Percentiles rank a stretch among this genome's conserved stretches.
Evolutionary conservation across 2,329 filamentous ascomycete genomes (phyloP).

Genomic region (Leptographium galeiforme): DNA sequence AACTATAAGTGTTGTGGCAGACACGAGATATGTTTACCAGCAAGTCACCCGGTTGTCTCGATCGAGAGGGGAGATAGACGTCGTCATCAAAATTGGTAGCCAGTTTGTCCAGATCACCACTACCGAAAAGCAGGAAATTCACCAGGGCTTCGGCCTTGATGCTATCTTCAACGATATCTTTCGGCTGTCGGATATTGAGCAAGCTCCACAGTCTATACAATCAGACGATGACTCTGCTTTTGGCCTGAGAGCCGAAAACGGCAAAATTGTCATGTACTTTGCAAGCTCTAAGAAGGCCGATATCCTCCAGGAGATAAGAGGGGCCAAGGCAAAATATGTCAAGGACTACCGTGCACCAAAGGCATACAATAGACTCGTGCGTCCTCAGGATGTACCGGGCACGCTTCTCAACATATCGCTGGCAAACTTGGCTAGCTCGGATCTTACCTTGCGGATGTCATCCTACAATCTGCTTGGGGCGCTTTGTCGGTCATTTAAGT

Average conservation of each 20-base stretch:
- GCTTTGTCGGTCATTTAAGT: conserved; percentile 55
- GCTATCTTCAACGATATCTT: conserved; percentile 60
- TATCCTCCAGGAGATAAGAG: conserved; percentile 48
- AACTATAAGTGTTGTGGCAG: conserved; percentile 54
- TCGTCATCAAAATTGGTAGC: conserved; percentile 53
- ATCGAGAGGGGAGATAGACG: conserved; percentile 57
- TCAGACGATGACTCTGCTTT: conserved; percentile 56
- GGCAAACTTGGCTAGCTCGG: conserved; percentile 50
- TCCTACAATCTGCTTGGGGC: conserved; percentile 57
- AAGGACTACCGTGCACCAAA: conserved; percentile 49
- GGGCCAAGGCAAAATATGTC: conserved; percentile 49
- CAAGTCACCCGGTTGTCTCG: conserved; percentile 53
- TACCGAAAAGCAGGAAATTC: conserved; percentile 53
- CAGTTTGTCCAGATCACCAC: conserved; percentile 60
- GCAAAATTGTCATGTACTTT: conserved; percentile 61
- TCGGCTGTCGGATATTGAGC: conserved; percentile 52
- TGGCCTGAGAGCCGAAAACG: conserved; percentile 52
- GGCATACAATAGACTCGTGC: conserved; percentile 49
- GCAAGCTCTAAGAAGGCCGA: conserved; percentile 51
- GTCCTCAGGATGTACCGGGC: conserved; percentile 57
- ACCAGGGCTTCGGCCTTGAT: conserved; percentile 46
- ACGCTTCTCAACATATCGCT: conserved; percentile 55
- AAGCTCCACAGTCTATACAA: conserved; percentile 49
- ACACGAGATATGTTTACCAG: conserved; percentile 52
- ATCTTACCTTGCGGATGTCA: conserved; percentile 45